A percentile compares a stretch with the other conserved stretches of the same genome.
These are phyloP conservation scores for Onygenales sp. DNA, from an alignment of 2,329 filamentous ascomycete species.

Conservation along the genomic window DNA sequence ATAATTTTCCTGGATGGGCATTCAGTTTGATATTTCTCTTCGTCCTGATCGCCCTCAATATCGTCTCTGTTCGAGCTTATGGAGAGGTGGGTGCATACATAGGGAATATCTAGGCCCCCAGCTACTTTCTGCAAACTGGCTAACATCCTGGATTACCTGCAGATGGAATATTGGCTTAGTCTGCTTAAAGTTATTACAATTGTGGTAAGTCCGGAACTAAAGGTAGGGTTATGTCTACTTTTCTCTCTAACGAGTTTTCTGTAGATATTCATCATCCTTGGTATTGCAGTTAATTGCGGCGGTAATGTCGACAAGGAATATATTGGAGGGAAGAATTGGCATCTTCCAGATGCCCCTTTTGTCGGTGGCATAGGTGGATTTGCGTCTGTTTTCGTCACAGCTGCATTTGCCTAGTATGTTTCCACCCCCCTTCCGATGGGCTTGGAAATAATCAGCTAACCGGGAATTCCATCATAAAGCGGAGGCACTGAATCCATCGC, in stretches of 20 bases:
- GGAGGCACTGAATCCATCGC: slow-evolving; percentile 56
- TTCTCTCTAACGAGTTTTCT: not conserved
- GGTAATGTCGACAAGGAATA: slow-evolving; percentile 46
- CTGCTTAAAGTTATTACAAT: slow-evolving; percentile 34
- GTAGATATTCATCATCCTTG: slow-evolving; percentile 53
- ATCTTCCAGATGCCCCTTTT: slow-evolving; percentile 52
- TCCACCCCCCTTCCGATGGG: not conserved
- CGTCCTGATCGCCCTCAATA: slow-evolving; percentile 44
- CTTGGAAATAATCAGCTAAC: slow-evolving; percentile 3
- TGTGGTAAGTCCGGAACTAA: slow-evolving; percentile 20
- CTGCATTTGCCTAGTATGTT: slow-evolving; percentile 48
- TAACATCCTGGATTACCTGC: slow-evolving; percentile 1
- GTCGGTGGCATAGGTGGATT: slow-evolving; percentile 57
- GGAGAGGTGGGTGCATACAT: slow-evolving; percentile 36
- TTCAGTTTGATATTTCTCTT: slow-evolving; percentile 54
- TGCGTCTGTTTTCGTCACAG: slow-evolving; percentile 54
- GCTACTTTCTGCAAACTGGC: not conserved
- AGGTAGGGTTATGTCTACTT: slow-evolving; percentile 12
- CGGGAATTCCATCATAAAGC: slow-evolving; percentile 17
- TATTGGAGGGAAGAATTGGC: slow-evolving; percentile 51
- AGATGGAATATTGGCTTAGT: slow-evolving; percentile 34
- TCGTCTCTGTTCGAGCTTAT: slow-evolving; percentile 45
- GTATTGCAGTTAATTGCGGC: slow-evolving; percentile 51
- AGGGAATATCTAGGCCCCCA: not conserved
- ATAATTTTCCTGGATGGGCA: slow-evolving; percentile 54